Base-by-base conservation (phyloP, 768 basidiomycete species). In the Suillus ampliporus region DNA sequence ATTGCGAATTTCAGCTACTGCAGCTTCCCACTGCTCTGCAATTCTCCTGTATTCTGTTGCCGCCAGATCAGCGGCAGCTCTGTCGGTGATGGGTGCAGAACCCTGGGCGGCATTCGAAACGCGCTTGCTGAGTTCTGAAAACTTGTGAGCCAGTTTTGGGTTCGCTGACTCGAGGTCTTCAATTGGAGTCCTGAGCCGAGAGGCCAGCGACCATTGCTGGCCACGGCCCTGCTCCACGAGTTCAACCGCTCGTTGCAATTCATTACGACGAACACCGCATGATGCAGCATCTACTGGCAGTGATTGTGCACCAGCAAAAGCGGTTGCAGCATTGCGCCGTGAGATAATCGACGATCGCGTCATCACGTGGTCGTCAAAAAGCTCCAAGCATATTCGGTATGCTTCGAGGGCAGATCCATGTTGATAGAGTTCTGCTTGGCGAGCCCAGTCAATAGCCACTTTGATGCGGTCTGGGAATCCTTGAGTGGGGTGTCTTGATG, bases 211-310 rank as follows among this genome's bases (percentile, higher is more conserved):
- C 74, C 74, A 76, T 8, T 72, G 67, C 19, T 73, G 60, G 5
- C 68, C 71, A 3, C 70, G 71, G 1, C 72, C 71, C 52, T 74
- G 68, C 51, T 76, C 74, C 41, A 72, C 53, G 64, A 72, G 71
- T 61, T 73, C 71, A 6, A 74, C 26, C 7, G 72, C 72, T 40
- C 50, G 56, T 44, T 65, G 47, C 23, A n/a, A 31, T 15, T 64
- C 54, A 9, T 40, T 50, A 5, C 28, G n/a, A 34, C 19, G 44
- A 53, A 69, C 51, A 38, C 71, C 73, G 37, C 58, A 63, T 19
- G 62, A 63, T 8, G 57, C 62, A 21, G 62, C 57, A 60, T 63
- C 44, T 7, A 41, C 58, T n/a, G 62, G 8, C 0, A 60, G 34
- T 10, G 47, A 9, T 15, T 6, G 5, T 3, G 48, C 41, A 19